Evolutionary conservation across 2,329 filamentous ascomycete genomes (phyloP), one percentile per base, ranked within the genome.

Genomic region (Niveomyces coronatus): DNA sequence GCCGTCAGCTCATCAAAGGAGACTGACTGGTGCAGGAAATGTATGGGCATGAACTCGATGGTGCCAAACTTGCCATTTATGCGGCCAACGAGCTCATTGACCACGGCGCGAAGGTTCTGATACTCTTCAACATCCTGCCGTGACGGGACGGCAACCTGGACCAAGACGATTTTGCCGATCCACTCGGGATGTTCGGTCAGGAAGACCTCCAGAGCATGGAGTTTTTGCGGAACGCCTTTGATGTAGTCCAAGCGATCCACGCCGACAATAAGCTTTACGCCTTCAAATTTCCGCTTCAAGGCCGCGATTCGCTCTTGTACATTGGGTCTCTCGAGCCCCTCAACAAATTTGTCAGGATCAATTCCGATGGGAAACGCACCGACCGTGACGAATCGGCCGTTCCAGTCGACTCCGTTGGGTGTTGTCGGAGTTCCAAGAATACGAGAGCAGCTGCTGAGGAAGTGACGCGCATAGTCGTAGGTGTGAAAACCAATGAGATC

Each of bases 61-160:
- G 88, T 95, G 57, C 89, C 88, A 54, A 95, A 96, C 56, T 85
- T 87, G 54, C 91, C 91, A 56, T 98, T 98, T 65, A 98, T 96
- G 44, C 89, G 78, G 26, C 91, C 91, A 11, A 96, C 89, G 9
- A 96, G 74, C 65, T 98, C 91, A 58, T 96, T 98, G 55, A 95
- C 88, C 4, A 94, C 86, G 15, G 88, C 87, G 19, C 89, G 81
- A 24, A 98, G 71, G 55, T 96, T 95, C 60, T 96, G 89, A 57
- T 98, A 96, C 57, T 96, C 91, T 54, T 96, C 91, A 40, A 96
- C 91, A 53, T 96, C 91, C 56, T 94, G 85, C 45, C 91, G 76
- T 44, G 85, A 94, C 3, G 91, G 91, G 15, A 98, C 87, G 3
- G 91, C 91, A 22, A 96, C 89, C 60, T 96, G 91, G 1, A 96